A percentile compares a stretch with the other conserved stretches of the same genome.
phyloP scores from a whole-genome alignment of 2,329 filamentous ascomycete genomes.

The Paecilomyces sp. region DNA sequence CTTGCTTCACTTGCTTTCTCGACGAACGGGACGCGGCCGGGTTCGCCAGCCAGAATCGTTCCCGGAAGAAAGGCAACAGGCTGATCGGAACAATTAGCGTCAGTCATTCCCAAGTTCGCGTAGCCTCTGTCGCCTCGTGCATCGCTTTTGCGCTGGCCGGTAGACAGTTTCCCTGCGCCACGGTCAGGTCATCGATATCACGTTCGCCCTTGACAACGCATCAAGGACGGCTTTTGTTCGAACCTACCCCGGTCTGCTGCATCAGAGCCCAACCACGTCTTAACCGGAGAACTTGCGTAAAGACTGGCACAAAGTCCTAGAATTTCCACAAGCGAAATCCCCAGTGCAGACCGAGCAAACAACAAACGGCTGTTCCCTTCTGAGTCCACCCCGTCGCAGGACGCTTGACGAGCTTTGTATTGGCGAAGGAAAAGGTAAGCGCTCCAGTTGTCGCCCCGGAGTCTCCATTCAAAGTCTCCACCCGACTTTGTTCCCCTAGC shows the following conservation, averaged over 20 bases:
- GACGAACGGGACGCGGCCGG: conserved; percentile 17
- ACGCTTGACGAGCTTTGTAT: conserved; percentile 8
- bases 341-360: conserved; percentile 11
- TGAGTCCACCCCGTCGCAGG: neutral
- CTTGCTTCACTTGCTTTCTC: conserved; percentile 3
- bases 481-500: conserved; percentile 9
- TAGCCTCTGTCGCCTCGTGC: conserved; percentile 9
- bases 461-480: conserved; percentile 12
- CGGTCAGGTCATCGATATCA: conserved; percentile 16
- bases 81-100: conserved; percentile 13
- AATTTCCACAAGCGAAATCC: conserved; percentile 17
- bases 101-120: conserved; percentile 12
- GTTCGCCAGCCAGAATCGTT: conserved; percentile 9
- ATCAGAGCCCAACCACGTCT: conserved; percentile 41
- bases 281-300: conserved; percentile 22
- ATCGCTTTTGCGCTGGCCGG: conserved; percentile 18
- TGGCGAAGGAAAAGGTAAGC: conserved; percentile 23
- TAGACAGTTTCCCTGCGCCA: conserved; percentile 18
- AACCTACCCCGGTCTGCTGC: conserved; percentile 32
- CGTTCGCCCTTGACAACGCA: conserved; percentile 34
- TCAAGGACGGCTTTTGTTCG: conserved; percentile 27
- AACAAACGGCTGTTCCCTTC: conserved; percentile 5
- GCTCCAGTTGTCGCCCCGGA: conserved; percentile 14
- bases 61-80: conserved; percentile 8
- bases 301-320: conserved; percentile 24